A percentile compares a stretch with the other conserved stretches of the same genome.
These are phyloP conservation scores for Sungouiozyma ichnusensis DNA, from an alignment of 805 yeast genomes.

Conservation along the genomic window DNA sequence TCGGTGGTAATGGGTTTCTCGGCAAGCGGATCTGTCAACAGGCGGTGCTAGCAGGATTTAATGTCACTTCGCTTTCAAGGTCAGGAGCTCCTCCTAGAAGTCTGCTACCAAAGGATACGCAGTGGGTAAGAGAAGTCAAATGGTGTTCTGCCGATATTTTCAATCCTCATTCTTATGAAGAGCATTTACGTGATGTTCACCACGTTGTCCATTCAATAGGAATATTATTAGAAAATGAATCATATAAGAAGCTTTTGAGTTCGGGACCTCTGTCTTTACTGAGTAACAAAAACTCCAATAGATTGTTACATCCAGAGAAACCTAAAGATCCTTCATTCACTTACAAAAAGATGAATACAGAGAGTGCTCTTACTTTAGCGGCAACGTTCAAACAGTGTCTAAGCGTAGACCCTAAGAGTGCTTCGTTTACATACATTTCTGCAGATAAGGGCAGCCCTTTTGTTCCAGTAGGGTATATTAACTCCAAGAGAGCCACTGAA, in stretches of 20 bases:
- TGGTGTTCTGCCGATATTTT: constrained; percentile 66
- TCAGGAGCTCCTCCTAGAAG: constrained; percentile 43
- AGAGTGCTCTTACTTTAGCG: constrained; percentile 58
- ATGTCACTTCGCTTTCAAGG: constrained; percentile 60
- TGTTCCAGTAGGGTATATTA: constrained; percentile 60
- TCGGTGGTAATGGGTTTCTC: constrained; percentile 85
- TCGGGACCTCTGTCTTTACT: not conserved
- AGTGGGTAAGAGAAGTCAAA: constrained; percentile 48
- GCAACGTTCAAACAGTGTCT: constrained; percentile 34
- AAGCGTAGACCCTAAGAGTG: constrained; percentile 14
- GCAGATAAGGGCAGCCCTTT: constrained; percentile 67
- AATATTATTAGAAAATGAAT: constrained; percentile 53
- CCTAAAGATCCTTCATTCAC: constrained; percentile 30
- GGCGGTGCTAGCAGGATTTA: constrained; percentile 50
- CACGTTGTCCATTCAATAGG: constrained; percentile 84
- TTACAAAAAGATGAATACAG: constrained; percentile 58
- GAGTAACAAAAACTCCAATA: constrained; percentile 33
- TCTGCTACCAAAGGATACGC: constrained; percentile 20
- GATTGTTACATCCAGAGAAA: constrained; percentile 27
- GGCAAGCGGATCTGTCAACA: constrained; percentile 63
- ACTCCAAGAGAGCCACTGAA: constrained; percentile 73
- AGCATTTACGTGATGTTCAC: constrained; percentile 14
- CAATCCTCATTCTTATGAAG: constrained; percentile 44
- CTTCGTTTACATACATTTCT: constrained; percentile 62
- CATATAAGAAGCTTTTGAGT: constrained; percentile 44